Evolutionary conservation across 352 stramenopile species (phyloP).

Genomic region (Pythium phragmiticola): DNA sequence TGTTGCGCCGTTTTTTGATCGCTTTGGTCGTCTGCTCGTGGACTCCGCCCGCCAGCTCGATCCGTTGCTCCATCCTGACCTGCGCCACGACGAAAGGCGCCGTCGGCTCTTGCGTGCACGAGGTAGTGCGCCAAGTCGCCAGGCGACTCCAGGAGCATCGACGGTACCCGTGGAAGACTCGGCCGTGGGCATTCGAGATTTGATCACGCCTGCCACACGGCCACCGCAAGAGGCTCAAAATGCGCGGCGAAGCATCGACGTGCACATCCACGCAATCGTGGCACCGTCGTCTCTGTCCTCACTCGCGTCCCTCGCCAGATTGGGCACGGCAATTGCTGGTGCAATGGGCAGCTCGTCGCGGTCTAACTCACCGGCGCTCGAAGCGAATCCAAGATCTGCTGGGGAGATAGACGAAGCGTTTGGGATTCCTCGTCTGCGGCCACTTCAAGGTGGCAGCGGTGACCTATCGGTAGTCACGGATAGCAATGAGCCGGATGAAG

Average conservation of each 20-base stretch:
- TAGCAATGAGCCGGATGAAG: conserved; percentile 28
- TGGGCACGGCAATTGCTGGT: conserved; percentile 30
- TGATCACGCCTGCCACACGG: conserved; percentile 49
- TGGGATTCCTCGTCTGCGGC: conserved; percentile 33
- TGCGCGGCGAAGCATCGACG: conserved; percentile 71
- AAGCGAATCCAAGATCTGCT: conserved; percentile 2
- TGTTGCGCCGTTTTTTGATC: conserved; percentile 75
- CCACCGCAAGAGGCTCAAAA: conserved; percentile 28
- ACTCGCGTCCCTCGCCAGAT: conserved; percentile 38
- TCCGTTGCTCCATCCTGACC: conserved; percentile 53
- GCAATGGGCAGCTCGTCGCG: conserved; percentile 15
- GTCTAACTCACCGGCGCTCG: conserved; percentile 9
- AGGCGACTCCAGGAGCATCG: not conserved
- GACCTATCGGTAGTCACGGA: conserved; percentile 34
- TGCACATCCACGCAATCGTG: conserved; percentile 88
- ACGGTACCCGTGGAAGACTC: conserved; percentile 31
- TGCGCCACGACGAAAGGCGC: conserved; percentile 29
- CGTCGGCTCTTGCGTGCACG: conserved; percentile 33
- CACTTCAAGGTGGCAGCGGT: conserved; percentile 26
- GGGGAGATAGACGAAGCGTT: conserved; percentile 43
- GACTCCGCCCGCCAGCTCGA: conserved; percentile 67
- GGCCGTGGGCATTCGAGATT: conserved; percentile 53
- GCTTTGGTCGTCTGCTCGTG: conserved; percentile 68
- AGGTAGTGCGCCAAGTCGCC: conserved; percentile 32
- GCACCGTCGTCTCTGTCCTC: conserved; percentile 68